A percentile compares a stretch with the other conserved stretches of the same genome.
Conservation (phyloP, 805 yeast species). For the Metschnikowia borealis region DNA sequence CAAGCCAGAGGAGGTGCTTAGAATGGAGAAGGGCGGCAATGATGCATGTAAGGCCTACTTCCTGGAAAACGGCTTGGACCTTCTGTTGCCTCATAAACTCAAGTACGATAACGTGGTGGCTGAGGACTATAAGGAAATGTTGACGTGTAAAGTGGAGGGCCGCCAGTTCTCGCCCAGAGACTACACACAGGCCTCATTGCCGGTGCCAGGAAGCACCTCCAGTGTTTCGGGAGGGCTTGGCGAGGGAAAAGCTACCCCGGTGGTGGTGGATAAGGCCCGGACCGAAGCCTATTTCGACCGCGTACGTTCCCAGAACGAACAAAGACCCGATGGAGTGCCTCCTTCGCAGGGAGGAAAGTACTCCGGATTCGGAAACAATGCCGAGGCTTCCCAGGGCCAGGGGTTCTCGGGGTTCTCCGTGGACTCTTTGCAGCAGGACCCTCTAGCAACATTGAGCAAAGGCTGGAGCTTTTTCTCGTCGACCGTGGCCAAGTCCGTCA, state of each 20-base stretch:
- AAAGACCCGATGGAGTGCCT: conserved; percentile 72
- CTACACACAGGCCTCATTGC: conserved; percentile 46
- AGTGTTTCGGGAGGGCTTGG: too few species aligned
- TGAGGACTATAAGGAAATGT: conserved; percentile 84
- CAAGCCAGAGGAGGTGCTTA: conserved; percentile 81
- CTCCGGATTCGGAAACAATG: conserved; percentile 86
- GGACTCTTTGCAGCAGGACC: conserved; percentile 74
- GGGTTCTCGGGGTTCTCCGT: conserved; percentile 50
- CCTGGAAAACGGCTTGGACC: conserved; percentile 64
- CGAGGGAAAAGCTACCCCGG: conserved; percentile 25
- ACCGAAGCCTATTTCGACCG: conserved; percentile 82
- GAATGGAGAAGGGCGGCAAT: conserved; percentile 96
- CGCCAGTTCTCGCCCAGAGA: conserved; percentile 63
- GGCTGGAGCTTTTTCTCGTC: conserved; percentile 94
- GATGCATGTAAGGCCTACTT: conserved; percentile 68
- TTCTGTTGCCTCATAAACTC: conserved; percentile 55
- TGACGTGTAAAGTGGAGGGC: conserved; percentile 74
- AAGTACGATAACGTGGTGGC: conserved; percentile 91
- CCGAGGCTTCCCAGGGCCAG: conserved; percentile 41
- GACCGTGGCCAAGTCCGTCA: conserved; percentile 78
- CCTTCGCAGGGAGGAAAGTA: conserved; percentile 95
- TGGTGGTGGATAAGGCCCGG: conserved; percentile 42
- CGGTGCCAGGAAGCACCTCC: conserved; percentile 17
- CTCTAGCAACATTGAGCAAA: conserved; percentile 81
- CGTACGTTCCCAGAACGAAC: conserved; percentile 67